These are phyloP conservation scores for Cystobasidium ongulense DNA, from an alignment of 768 basidiomycete genomes.

Conservation along the genomic window DNA sequence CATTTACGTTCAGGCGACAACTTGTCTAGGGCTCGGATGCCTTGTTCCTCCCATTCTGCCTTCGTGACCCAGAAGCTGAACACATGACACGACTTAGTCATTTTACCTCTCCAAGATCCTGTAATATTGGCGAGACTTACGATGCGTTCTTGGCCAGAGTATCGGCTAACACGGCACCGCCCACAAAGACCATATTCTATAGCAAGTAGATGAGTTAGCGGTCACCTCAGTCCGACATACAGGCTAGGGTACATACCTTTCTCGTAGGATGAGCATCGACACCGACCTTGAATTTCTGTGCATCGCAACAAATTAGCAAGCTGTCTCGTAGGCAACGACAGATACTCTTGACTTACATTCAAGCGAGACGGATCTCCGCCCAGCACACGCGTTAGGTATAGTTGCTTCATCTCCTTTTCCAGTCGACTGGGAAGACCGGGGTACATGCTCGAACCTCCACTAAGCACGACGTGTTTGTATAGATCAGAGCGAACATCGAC, in stretches of 20 bases:
- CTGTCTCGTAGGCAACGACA: not conserved
- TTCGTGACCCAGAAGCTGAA: slow-evolving; percentile 30
- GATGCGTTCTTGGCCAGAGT: slow-evolving; percentile 93
- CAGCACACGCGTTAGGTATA: slow-evolving; percentile 87
- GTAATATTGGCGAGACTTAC: slow-evolving; percentile 58
- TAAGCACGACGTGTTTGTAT: slow-evolving; percentile 96
- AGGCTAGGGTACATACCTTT: slow-evolving; percentile 52
- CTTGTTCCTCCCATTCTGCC: slow-evolving; percentile 34
- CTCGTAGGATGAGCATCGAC: slow-evolving; percentile 97
- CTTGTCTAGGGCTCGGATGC: slow-evolving; percentile 29
- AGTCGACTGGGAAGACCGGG: slow-evolving; percentile 91
- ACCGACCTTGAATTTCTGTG: slow-evolving; percentile 98
- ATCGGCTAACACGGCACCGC: slow-evolving; percentile 94
- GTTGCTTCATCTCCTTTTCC: slow-evolving; percentile 99
- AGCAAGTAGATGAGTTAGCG: not conserved
- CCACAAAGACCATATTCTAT: slow-evolving; percentile 93
- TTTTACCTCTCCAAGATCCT: not conserved
- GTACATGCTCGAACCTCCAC: slow-evolving; percentile 97
- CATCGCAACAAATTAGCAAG: not conserved
- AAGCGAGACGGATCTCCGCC: slow-evolving; percentile 70
- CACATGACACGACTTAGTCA: not conserved
- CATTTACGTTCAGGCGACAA: slow-evolving; percentile 14
- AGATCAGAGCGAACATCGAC: slow-evolving; percentile 81
- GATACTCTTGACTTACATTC: slow-evolving; percentile 57
- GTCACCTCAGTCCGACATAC: not conserved